Evolutionary conservation across 768 basidiomycete species (phyloP).

Genomic region (Tremella fuciformis): DNA sequence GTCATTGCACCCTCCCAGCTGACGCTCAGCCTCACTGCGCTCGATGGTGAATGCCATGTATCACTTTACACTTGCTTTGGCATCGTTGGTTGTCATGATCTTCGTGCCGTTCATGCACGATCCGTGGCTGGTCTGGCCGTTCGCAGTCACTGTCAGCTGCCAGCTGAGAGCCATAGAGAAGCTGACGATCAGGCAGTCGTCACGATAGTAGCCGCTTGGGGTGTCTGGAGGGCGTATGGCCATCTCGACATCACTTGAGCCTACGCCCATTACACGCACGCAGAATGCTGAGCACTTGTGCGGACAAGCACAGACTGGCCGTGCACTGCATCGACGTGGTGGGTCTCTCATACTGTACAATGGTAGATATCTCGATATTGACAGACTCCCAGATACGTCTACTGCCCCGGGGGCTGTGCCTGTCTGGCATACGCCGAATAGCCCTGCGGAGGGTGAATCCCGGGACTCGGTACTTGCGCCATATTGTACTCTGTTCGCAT

Average conservation of each 20-base stretch:
- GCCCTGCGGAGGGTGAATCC: no score
- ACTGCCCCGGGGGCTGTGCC: no score
- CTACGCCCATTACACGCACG: no score
- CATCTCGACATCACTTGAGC: conserved; percentile 14
- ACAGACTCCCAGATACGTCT: no score
- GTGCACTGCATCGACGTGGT: no score
- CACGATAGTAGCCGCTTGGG: conserved; percentile 15
- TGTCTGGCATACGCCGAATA: no score
- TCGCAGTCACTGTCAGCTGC: conserved; percentile 20
- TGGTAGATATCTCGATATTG: no score
- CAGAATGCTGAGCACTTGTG: no score
- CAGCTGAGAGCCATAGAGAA: neutral
- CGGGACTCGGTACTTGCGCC: no score
- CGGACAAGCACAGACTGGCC: no score
- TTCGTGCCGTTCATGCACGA: conserved; percentile 34
- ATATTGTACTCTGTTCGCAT: no score
- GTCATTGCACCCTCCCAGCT: conserved; percentile 5
- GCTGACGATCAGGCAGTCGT: conserved; percentile 11
- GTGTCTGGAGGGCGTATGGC: conserved; percentile 18
- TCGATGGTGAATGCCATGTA: conserved; percentile 39
- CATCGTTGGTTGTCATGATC: conserved; percentile 29
- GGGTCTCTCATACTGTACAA: no score
- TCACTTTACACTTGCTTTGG: conserved; percentile 45
- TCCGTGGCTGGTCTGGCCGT: conserved; percentile 45
- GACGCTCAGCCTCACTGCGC: conserved; percentile 16